These are phyloP conservation scores for Malassezia globosa DNA, from an alignment of 1,284 basidiomycete species.

Conservation along the genomic window DNA sequence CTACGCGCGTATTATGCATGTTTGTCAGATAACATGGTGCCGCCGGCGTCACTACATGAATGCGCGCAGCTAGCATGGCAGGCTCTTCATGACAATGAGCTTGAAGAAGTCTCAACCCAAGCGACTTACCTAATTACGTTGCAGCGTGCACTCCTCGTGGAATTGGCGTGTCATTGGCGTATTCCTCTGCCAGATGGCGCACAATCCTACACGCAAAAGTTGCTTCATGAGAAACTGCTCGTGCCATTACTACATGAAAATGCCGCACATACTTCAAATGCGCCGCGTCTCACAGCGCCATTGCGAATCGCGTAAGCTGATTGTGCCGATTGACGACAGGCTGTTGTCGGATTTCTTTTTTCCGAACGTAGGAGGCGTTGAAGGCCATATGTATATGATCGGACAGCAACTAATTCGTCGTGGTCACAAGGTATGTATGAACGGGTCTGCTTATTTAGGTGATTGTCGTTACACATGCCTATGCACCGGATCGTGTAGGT, in stretches of 20 bases:
- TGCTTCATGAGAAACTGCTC: no score
- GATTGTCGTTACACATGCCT: constrained; percentile 85
- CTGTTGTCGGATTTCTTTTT: constrained; percentile 98
- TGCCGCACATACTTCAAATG: no score
- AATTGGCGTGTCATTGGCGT: background rate
- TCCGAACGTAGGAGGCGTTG: constrained; percentile 86
- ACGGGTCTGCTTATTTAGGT: constrained; percentile 53
- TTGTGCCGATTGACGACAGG: constrained; percentile 48
- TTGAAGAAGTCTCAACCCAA: no score
- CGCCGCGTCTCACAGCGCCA: background rate
- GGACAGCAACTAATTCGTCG: constrained; percentile 58
- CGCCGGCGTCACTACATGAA: background rate
- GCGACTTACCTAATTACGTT: background rate
- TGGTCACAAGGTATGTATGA: constrained; percentile 65
- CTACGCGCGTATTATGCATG: constrained; percentile 18
- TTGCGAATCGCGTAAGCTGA: constrained; percentile 16
- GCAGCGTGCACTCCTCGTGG: background rate
- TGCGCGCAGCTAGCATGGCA: background rate
- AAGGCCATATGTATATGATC: constrained; percentile 73
- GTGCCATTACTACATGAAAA: no score
- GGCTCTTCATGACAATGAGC: no score
- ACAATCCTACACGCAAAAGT: no score
- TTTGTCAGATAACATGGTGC: background rate
- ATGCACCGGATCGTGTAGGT: constrained; percentile 70
- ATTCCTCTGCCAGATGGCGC: no score